Percentiles rank a stretch among this genome's conserved stretches.
Conservation (phyloP, 306 rosid species). For the Delonix regia region DNA sequence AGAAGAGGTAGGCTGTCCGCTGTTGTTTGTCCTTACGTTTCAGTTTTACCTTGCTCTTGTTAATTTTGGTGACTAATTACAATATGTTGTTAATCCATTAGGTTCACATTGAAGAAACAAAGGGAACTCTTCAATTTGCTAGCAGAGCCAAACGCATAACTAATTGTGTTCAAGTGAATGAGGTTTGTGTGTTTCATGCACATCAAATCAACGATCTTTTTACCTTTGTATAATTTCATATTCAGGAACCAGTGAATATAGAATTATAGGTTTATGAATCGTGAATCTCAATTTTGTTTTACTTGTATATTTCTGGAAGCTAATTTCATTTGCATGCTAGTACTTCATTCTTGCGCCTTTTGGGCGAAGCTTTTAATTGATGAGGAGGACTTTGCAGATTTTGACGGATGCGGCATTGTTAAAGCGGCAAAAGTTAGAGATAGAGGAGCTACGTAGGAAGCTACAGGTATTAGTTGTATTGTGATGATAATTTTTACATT, state of each 20-base stretch:
- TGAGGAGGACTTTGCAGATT: conserved; percentile 54
- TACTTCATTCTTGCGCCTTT: background rate
- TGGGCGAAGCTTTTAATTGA: conserved; percentile 14
- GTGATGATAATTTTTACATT: conserved; percentile 26
- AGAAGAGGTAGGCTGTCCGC: conserved; percentile 79
- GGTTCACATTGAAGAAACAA: conserved; percentile 93
- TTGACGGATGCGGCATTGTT: conserved; percentile 92
- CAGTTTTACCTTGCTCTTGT: background rate
- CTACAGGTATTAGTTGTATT: conserved; percentile 68
- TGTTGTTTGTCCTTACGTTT: conserved; percentile 16
- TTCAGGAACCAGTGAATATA: conserved; percentile 5
- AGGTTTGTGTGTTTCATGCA: conserved; percentile 53
- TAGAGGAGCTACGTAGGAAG: conserved; percentile 84
- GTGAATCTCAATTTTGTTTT: conserved; percentile 5
- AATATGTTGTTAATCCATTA: conserved; percentile 35
- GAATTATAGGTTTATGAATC: background rate
- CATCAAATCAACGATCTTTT: conserved; percentile 9
- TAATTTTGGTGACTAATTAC: conserved; percentile 14
- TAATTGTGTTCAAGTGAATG: conserved; percentile 94
- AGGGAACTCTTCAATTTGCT: conserved; percentile 98
- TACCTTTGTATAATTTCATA: background rate
- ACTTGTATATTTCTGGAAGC: background rate
- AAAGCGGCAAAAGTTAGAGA: conserved; percentile 90
- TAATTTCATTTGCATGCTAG: conserved; percentile 1
- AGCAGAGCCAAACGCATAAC: conserved; percentile 97